Evolutionary conservation across 2,329 filamentous ascomycete species (phyloP), one percentile per base, ranked within the genome.

Genomic region (Diaporthe australafricana): DNA sequence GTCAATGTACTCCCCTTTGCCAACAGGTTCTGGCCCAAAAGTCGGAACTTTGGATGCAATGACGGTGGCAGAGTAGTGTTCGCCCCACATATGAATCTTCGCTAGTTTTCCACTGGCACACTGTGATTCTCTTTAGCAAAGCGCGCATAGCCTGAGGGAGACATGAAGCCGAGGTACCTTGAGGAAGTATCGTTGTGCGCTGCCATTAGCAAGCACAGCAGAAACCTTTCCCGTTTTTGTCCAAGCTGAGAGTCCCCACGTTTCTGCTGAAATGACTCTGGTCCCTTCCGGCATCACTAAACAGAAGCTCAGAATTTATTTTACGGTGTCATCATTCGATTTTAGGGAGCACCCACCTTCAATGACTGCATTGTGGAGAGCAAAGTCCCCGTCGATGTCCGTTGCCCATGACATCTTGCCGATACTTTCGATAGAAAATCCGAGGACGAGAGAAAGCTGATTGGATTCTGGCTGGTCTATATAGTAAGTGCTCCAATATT

Each of bases 201-300:
- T 52, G 12, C 62, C 62, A 25, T 52, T 45, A 6, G 62, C 14
- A 12, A 66, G 30, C 35, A 52, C 16, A 14, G 47, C 25, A 7
- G 30, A 27, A 27, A 66, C 35, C 47, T 66, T 66, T 27, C 45
- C 45, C 17, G 62, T 66, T 30, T 52, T 66, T n/a, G 30, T 66
- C 62, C 62, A 66, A n/a, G 62, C 62, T 22, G 62, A 66, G 25
- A 66, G 45, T 3, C 62, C 62, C 62, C 62, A 66, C 11, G 62
- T 38, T 27, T 66, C 62, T 30, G 62, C 45, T 2, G 62, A 66
- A 12, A 25, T 14, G 3, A 66, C 47, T 8, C 8, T 32, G n/a
- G 45, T 52, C 9, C 47, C 62, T 8, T 66, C 14, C 20, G 62
- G 47, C 62, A 66, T 52, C 2, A 66, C 62, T 66, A 38, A 5